Percentiles rank a stretch among this genome's conserved stretches.
phyloP scores from a whole-genome alignment of 208 protist genomes.

The Wallacemonas rigidus region DNA sequence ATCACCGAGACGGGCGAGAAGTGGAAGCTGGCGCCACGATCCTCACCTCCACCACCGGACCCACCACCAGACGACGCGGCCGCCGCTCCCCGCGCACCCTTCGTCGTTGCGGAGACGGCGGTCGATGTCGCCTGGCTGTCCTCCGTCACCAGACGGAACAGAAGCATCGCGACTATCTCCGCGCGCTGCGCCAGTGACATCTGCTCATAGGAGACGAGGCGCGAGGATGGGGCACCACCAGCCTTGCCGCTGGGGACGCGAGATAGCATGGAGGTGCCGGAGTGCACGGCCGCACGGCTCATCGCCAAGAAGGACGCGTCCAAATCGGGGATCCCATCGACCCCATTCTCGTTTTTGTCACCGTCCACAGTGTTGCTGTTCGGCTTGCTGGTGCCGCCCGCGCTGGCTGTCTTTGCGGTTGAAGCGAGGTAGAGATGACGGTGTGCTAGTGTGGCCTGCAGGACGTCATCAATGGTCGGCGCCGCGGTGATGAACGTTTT shows the following conservation, averaged over 20 bases:
- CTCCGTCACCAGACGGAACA: slow-evolving; percentile 53
- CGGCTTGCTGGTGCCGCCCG: too few relatives aligned
- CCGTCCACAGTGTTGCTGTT: neutral
- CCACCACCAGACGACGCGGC: neutral
- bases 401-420: neutral
- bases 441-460: slow-evolving; percentile 55
- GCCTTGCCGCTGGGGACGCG: neutral
- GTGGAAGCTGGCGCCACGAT: slow-evolving; percentile 41
- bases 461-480: slow-evolving; percentile 61
- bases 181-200: slow-evolving; percentile 9
- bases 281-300: slow-evolving; percentile 6
- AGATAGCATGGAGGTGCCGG: slow-evolving; percentile 8
- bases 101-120: neutral
- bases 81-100: neutral
- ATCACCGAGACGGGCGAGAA: slow-evolving; percentile 57
- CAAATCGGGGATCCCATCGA: neutral
- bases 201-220: slow-evolving; percentile 46
- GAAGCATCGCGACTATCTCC: slow-evolving; percentile 44
- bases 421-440: slow-evolving; percentile 45
- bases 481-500: slow-evolving; percentile 75
- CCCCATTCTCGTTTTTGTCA: neutral
- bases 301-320: slow-evolving; percentile 2
- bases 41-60: neutral
- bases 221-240: slow-evolving; percentile 36
- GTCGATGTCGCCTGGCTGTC: neutral